Base-by-base conservation (phyloP, 2,329 filamentous ascomycete species). In the Fusarium acutatum region DNA sequence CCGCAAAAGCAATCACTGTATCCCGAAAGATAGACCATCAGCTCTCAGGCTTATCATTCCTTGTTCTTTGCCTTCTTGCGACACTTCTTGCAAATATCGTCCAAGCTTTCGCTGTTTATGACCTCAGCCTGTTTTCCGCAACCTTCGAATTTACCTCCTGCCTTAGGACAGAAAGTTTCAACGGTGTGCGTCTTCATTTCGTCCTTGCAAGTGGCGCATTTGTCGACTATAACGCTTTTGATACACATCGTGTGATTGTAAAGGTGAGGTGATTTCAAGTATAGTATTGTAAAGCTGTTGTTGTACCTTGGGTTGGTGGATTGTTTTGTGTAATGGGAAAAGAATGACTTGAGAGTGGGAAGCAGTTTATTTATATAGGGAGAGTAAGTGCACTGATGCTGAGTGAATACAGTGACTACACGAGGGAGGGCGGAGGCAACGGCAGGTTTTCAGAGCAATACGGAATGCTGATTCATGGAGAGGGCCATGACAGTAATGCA, bases 211-310 rank as follows among this genome's bases (percentile, higher is more conserved):
- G 44, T 46, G 6, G 13, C 26, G 18, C 44, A 46, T 28, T 46
- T 46, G 4, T 46, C 6, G 0, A 28, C 26, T 0, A 46, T 13
- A 5, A 46, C 3, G 44, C 6, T 46, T 10, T 24, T 43, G 15
- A 18, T 24, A 1, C 43, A 46, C 43, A 46, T 46, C 4, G 6
- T 26, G 43, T 22, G 13, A 15, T 10, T 10, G 0, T 11, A n/a
- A n/a, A n/a, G n/a, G n/a, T 2, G 1, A 24, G 26, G 9, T 22
- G 43, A 2, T 15, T 28, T 11, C 0, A 1, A 11, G 18, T 15
- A 11, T 46, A 11, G 26, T 46, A 22, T 7, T 3, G 13, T 22
- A 22, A 7, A 22, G 13, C 0, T 28, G 4, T 11, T 46, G 2
- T 26, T 46, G 8, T 46, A 5, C 1, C 18, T 28, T 28, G 2